These are phyloP conservation scores for Cucumis hystrix DNA, from an alignment of 306 rosid genomes.

Conservation along the genomic window DNA sequence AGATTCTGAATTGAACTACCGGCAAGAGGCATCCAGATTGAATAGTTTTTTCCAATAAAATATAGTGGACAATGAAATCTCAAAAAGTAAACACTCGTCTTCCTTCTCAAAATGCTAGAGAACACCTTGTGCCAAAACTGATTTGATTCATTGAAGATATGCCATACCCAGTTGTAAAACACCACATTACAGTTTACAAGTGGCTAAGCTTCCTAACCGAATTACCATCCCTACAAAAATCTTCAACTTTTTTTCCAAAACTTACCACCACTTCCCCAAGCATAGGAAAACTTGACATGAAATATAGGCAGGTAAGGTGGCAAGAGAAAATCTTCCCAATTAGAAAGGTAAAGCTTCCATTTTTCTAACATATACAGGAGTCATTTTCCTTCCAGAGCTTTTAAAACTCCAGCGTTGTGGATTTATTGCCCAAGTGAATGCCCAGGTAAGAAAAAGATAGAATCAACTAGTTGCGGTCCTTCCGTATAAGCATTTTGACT, in stretches of 20 bases:
- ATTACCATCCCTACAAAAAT: neutral
- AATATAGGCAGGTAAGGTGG: neutral
- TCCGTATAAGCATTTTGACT: neutral
- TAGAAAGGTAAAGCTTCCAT: neutral
- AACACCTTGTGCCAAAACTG: neutral
- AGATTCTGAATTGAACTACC: neutral
- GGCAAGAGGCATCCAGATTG: neutral
- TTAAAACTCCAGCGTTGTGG: neutral
- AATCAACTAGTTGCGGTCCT: neutral
- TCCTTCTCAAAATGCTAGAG: neutral
- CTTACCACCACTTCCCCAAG: neutral
- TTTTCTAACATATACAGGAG: neutral
- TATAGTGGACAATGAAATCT: neutral
- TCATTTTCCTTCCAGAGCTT: neutral
- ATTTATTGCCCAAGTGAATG: neutral
- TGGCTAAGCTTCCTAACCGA: neutral
- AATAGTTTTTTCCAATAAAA: neutral
- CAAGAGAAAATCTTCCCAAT: neutral
- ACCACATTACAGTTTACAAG: neutral
- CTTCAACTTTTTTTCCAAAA: neutral
- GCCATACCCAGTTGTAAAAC: neutral
- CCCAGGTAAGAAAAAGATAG: neutral
- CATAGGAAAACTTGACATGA: neutral
- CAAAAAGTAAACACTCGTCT: neutral
- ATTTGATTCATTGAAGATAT: neutral